Evolutionary conservation across 768 basidiomycete genomes (phyloP).

Genomic region (Trametes punicea): DNA sequence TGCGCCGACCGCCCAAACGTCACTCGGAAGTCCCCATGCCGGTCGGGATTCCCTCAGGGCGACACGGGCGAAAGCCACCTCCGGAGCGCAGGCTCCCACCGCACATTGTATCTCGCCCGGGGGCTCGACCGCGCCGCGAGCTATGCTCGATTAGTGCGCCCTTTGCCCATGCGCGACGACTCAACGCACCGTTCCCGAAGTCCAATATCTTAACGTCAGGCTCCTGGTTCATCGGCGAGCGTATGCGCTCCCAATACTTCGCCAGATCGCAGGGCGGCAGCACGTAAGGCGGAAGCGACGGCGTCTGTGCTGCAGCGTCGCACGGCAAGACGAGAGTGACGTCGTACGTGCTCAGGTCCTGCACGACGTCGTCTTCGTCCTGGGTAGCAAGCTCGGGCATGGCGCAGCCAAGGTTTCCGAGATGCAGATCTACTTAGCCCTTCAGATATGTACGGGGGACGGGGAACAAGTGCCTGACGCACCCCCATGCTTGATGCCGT

Average conservation of each 20-base stretch:
- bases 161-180: neutral
- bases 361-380: neutral
- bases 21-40: neutral
- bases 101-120: neutral
- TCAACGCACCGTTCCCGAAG: neutral
- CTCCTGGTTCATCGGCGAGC: neutral
- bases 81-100: neutral
- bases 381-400: neutral
- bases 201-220: neutral
- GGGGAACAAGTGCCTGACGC: neutral
- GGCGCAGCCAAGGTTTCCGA: neutral
- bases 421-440: conserved; percentile 28
- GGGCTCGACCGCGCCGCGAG: neutral
- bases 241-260: neutral
- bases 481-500: conserved; percentile 39
- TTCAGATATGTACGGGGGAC: neutral
- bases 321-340: neutral
- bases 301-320: neutral
- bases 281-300: neutral
- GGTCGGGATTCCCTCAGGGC: neutral
- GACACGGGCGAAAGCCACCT: neutral
- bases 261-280: neutral
- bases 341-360: neutral
- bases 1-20: neutral
- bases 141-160: neutral